A percentile compares a stretch with the other conserved stretches of the same genome.
Conservation (phyloP, 805 yeast species). For the Ogataea glucozyma region DNA sequence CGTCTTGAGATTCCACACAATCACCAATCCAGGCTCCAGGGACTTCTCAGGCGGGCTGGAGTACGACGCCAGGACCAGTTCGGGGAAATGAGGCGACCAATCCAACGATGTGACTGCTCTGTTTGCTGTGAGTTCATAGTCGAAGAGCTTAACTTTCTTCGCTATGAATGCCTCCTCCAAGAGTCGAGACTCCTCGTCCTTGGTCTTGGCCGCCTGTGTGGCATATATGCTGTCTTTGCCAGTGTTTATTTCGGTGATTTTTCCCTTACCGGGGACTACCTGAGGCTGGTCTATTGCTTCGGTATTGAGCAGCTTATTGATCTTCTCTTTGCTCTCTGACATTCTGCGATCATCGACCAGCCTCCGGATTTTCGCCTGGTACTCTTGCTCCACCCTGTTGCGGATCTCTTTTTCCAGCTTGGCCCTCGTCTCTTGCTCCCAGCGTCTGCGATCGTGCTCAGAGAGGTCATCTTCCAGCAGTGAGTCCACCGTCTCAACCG, state of each 20-base stretch:
- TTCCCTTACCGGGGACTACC: slow-evolving; percentile 1
- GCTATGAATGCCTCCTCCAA: slow-evolving; percentile 8
- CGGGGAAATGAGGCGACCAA: slow-evolving; percentile 33
- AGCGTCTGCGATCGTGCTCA: slow-evolving; percentile 2
- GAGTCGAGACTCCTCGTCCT: background rate
- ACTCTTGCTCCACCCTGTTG: slow-evolving; percentile 14
- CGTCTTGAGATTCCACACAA: slow-evolving; percentile 34
- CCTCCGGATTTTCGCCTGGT: slow-evolving; percentile 9
- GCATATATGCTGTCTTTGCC: slow-evolving; percentile 32
- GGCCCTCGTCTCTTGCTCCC: slow-evolving; percentile 15
- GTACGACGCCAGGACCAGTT: slow-evolving; percentile 31
- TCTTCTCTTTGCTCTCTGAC: slow-evolving; percentile 6
- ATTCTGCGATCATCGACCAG: slow-evolving; percentile 9
- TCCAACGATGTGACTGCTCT: slow-evolving; percentile 31
- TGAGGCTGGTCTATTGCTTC: background rate
- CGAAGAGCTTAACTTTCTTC: slow-evolving; percentile 4
- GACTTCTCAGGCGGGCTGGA: slow-evolving; percentile 6
- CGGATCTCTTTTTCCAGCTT: slow-evolving; percentile 18
- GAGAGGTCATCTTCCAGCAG: slow-evolving; percentile 12
- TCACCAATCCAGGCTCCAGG: slow-evolving; percentile 16
- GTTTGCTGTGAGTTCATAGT: slow-evolving; percentile 7
- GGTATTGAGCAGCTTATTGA: background rate
- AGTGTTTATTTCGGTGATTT: slow-evolving; percentile 28
- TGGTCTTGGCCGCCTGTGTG: slow-evolving; percentile 4
- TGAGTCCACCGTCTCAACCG: slow-evolving; percentile 22